These are phyloP conservation scores for Fusarium sp. DNA, from an alignment of 2,329 filamentous ascomycete species.

Conservation along the genomic window DNA sequence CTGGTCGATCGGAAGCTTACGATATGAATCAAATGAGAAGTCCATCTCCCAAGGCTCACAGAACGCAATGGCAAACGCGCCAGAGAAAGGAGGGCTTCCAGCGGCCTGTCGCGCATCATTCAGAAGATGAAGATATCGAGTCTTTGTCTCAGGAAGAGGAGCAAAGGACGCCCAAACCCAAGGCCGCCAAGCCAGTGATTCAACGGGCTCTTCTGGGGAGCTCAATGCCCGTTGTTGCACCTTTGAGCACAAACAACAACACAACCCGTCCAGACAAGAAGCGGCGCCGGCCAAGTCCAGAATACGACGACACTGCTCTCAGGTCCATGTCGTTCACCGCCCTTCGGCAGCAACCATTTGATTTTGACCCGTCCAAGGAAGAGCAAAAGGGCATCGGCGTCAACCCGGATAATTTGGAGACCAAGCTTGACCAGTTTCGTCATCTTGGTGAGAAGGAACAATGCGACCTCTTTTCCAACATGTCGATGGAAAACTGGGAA, in stretches of 20 bases:
- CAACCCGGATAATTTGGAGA: conserved; percentile 54
- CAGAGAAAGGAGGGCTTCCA: conserved; percentile 28
- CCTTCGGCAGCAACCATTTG: conserved; percentile 62
- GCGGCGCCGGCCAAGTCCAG: conserved; percentile 56
- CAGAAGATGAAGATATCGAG: conserved; percentile 38
- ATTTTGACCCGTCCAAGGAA: conserved; percentile 63
- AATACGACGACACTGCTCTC: conserved; percentile 67
- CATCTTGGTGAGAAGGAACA: conserved; percentile 57
- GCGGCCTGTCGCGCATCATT: conserved; percentile 31
- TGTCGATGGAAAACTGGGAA: conserved; percentile 67
- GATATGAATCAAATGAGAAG: conserved; percentile 36
- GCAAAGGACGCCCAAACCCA: conserved; percentile 38
- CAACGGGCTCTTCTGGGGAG: conserved; percentile 37
- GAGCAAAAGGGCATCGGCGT: conserved; percentile 49
- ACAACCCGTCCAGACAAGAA: conserved; percentile 46
- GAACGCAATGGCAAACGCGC: conserved; percentile 34
- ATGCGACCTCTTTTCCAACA: conserved; percentile 60
- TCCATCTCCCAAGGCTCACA: conserved; percentile 41
- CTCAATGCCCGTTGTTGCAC: conserved; percentile 35
- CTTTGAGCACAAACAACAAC: conserved; percentile 5
- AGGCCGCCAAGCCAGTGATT: conserved; percentile 31
- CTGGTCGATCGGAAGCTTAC: conserved; percentile 34
- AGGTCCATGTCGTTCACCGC: conserved; percentile 62
- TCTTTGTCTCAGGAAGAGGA: conserved; percentile 39
- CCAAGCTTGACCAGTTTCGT: conserved; percentile 61